Evolutionary conservation across 129 eudicot species (phyloP), one percentile per base, ranked within the genome.

Genomic region (Saussurea involucrata): DNA sequence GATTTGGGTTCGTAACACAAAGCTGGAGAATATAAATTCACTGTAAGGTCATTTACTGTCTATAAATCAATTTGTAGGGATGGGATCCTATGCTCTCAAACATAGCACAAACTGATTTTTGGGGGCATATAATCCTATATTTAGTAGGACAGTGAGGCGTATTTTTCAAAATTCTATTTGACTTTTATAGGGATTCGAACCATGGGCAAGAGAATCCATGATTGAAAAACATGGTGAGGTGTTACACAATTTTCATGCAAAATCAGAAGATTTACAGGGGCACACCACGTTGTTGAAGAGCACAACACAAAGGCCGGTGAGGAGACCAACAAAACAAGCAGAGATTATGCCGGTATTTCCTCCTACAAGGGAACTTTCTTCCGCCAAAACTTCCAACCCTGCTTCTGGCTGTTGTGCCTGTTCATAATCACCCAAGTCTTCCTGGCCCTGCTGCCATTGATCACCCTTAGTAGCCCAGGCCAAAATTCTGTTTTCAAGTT

Each of bases 311-410:
- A 88, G 72, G 32, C 98, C 98, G 15, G 98, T 93, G 80, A 93
- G 78, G 42, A 93, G 92, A 22, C 98, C 98, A 15, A 88, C 92
- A 69, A 93, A 69, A 81, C 92, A 93, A 25, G 98, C 92, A 32
- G 97, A 85, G 27, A 93, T 24, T 24, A 93, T 85, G 13, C 89
- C 77, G 1, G 81, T 70, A 34, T 83, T 86, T 58, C 84, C 91
- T 18, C 60, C 76, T 3, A 65, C 57, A 0, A 33, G 11, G 21
- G 8, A n/a, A 0, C 5, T 8, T 11, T 77, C 85, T 69, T 71
- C 80, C 27, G 15, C 24, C 5, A n/a, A 57, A 40, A 15, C 55
- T 21, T 20, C 78, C 78, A 1, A 72, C 20, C 9, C 79, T 78
- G 1, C 76, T 32, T 12, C 70, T 25, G 0, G 33, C 12, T 25